Base-by-base conservation (phyloP, 768 basidiomycete species). In the Boletales sp. region DNA sequence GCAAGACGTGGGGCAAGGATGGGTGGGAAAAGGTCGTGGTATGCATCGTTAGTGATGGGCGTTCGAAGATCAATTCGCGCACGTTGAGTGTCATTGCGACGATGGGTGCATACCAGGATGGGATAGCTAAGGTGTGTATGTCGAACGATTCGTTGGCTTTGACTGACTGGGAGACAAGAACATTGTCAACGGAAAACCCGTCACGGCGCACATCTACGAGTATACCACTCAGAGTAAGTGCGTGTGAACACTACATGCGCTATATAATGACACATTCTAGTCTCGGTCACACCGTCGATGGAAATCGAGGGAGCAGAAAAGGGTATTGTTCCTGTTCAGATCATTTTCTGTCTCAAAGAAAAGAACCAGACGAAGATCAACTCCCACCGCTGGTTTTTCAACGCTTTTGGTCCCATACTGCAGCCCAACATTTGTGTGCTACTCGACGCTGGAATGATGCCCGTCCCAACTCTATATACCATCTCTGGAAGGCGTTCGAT, bases 21-120 rank as follows among this genome's bases (percentile, higher is more conserved):
- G 93, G 93, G 2, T 98, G 95, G 95, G 94, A 97, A 76, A 97
- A 96, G 77, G 90, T 95, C 32, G 94, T 94, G 8, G 87, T 95
- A 10, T 93, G 90, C 61, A 84, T 94, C 57, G 92, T 95, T 8
- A 88, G 86, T 37, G 91, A 94, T 66, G 93, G 91, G 1, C 78
- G 92, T 30, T 64, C 71, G 55, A 92, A 93, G 78, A 88, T 95
- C 68, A 91, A 93, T 64, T 78, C 86, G 38, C 72, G 90, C 54
- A 90, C 87, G 14, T 67, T 93, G 60, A 87, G 83, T 55, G 90
- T 94, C 32, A 80, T 99, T 51, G 95, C 94, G 12, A 83, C 93
- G 4, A 86, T 97, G 82, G 95, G 95, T 8, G 85, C 82, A 19
- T 97, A 97, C 66, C 95, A 98, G 72, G 94, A 96, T 49, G 94